Conservation (phyloP, 306 rosid genomes). For the Cucurbita maxima region DNA sequence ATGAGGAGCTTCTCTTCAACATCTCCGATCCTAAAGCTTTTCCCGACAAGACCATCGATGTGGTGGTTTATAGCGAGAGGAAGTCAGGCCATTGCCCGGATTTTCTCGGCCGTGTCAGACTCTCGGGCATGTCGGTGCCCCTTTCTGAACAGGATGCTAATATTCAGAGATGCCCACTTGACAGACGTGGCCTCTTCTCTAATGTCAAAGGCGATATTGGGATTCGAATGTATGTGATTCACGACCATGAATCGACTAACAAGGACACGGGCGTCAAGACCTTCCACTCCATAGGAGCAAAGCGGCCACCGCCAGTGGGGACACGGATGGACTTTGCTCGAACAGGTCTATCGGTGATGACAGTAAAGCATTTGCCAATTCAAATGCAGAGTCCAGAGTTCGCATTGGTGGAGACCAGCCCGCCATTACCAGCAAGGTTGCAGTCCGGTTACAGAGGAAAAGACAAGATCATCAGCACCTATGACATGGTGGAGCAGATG, state of each 20-base stretch:
- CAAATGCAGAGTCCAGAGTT: slow-evolving; percentile 64
- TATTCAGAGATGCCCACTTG: slow-evolving; percentile 70
- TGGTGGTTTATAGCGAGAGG: slow-evolving; percentile 35
- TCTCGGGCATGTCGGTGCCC: slow-evolving; percentile 50
- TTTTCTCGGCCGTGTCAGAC: slow-evolving; percentile 67
- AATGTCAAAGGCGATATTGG: slow-evolving; percentile 63
- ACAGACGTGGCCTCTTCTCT: slow-evolving; percentile 51
- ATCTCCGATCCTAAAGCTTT: slow-evolving; percentile 29
- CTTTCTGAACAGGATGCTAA: slow-evolving; percentile 38
- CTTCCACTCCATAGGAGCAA: slow-evolving; percentile 59
- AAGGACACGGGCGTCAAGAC: slow-evolving; percentile 56
- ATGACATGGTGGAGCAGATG: slow-evolving; percentile 88
- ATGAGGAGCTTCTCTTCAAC: slow-evolving; percentile 51
- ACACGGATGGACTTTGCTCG: slow-evolving; percentile 51
- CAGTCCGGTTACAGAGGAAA: slow-evolving; percentile 28
- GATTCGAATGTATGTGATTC: slow-evolving; percentile 33
- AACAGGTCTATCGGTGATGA: slow-evolving; percentile 37
- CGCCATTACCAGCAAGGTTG: slow-evolving; percentile 67
- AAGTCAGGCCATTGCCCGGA: slow-evolving; percentile 24
- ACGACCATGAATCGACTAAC: slow-evolving; percentile 17
- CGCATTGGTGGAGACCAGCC: slow-evolving; percentile 59
- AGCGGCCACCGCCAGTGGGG: slow-evolving; percentile 2
- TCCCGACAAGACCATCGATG: slow-evolving; percentile 41
- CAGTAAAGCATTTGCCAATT: slow-evolving; percentile 48
- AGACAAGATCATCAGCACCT: slow-evolving; percentile 67